A percentile compares a stretch with the other conserved stretches of the same genome.
These are phyloP conservation scores for Neoconidiobolus thromboides DNA, from an alignment of 371 early-diverging fungal genomes.

Conservation along the genomic window DNA sequence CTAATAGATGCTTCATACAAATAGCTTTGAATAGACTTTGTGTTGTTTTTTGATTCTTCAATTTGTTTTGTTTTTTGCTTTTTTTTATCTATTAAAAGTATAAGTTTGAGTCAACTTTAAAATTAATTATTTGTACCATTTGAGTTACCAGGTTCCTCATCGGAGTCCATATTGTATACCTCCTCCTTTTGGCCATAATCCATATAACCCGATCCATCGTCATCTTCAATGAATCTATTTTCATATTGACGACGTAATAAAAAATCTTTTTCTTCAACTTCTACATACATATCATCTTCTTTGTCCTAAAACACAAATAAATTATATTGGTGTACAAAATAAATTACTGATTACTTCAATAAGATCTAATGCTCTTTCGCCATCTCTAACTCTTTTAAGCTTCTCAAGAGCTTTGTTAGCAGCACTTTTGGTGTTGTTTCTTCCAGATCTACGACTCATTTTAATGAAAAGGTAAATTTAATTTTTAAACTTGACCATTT, in stretches of 20 bases:
- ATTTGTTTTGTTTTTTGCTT: too few species aligned
- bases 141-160: constrained; percentile 21
- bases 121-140: neutral
- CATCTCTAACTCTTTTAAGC: neutral
- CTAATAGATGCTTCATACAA: too few species aligned
- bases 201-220: constrained; percentile 66
- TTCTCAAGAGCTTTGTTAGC: constrained; percentile 2
- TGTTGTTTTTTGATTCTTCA: too few species aligned
- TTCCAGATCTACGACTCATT: constrained; percentile 6
- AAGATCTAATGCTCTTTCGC: neutral
- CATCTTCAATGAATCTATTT: constrained; percentile 67
- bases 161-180: constrained; percentile 20
- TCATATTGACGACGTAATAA: constrained; percentile 7
- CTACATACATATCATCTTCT: constrained; percentile 29
- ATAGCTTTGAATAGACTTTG: too few species aligned
- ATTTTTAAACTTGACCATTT: too few species aligned
- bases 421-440: neutral
- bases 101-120: too few species aligned
- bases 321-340: neutral
- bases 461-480: too few species aligned
- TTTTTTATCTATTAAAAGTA: too few species aligned
- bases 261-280: constrained; percentile 35
- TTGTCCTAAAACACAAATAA: constrained; percentile 7
- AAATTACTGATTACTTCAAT: neutral
- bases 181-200: constrained; percentile 47